These are phyloP conservation scores for Cucurbita argyrosperma DNA, from an alignment of 306 rosid genomes.

Conservation along the genomic window DNA sequence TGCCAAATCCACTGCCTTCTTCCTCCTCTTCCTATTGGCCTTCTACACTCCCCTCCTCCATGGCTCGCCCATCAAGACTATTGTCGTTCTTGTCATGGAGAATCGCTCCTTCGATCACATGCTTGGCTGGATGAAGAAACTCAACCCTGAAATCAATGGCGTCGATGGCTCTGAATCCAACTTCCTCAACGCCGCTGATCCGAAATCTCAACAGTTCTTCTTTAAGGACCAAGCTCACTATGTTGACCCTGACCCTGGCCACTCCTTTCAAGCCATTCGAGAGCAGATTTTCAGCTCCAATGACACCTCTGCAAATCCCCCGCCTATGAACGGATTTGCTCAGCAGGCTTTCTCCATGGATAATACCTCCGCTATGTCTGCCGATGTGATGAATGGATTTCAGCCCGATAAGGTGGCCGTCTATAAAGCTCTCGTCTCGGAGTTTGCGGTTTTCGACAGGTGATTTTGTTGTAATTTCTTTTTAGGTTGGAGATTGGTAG, in stretches of 20 bases:
- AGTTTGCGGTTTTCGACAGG: constrained; percentile 90
- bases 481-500: not conserved
- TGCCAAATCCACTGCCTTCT: not conserved
- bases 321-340: constrained; percentile 81
- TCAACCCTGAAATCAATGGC: constrained; percentile 63
- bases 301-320: constrained; percentile 21
- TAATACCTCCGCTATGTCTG: constrained; percentile 36
- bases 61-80: constrained; percentile 53
- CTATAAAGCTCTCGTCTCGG: constrained; percentile 48
- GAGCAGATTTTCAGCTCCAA: constrained; percentile 70
- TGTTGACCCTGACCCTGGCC: constrained; percentile 89
- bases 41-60: not conserved
- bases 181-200: constrained; percentile 21
- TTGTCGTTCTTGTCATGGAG: constrained; percentile 80
- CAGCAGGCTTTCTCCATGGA: constrained; percentile 76
- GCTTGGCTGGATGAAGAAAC: constrained; percentile 87
- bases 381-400: constrained; percentile 69
- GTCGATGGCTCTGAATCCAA: constrained; percentile 54
- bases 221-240: constrained; percentile 32
- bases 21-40: constrained; percentile 4
- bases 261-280: constrained; percentile 71
- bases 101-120: constrained; percentile 94
- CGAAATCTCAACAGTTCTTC: constrained; percentile 32
- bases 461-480: not conserved
- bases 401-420: constrained; percentile 42